phyloP scores from a whole-genome alignment of 2,329 filamentous ascomycete genomes.

The Fusarium miscanthi region DNA sequence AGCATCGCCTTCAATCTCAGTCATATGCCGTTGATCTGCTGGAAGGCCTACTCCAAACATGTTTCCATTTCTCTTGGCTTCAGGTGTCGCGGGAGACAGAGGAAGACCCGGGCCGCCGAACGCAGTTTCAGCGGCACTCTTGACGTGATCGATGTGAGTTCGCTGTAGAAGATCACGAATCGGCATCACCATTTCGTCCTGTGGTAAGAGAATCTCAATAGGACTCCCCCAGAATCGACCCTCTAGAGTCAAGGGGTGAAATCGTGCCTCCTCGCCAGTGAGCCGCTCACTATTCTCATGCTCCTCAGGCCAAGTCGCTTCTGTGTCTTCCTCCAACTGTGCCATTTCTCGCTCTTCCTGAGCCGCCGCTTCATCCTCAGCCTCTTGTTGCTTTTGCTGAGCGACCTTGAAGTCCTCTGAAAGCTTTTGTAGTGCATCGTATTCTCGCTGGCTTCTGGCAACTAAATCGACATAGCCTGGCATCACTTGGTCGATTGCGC shows the following conservation, averaged over 20 bases:
- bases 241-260: conserved; percentile 78
- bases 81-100: conserved; percentile 78
- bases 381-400: conserved; percentile 49
- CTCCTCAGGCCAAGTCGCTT: conserved; percentile 48
- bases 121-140: conserved; percentile 74
- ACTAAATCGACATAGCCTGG: conserved; percentile 59
- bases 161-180: conserved; percentile 75
- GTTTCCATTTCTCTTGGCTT: conserved; percentile 63
- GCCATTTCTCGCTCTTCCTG: conserved; percentile 49
- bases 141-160: conserved; percentile 79
- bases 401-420: conserved; percentile 68
- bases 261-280: conserved; percentile 57
- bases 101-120: conserved; percentile 85
- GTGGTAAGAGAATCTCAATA: conserved; percentile 79
- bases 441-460: conserved; percentile 66
- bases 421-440: conserved; percentile 63
- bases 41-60: conserved; percentile 75
- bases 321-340: conserved; percentile 42
- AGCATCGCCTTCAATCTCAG: conserved; percentile 78
- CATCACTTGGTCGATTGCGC: conserved; percentile 43
- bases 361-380: conserved; percentile 49
- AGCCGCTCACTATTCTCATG: conserved; percentile 50
- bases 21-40: conserved; percentile 74
- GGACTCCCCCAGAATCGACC: conserved; percentile 82
- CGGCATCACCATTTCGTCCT: conserved; percentile 74